These are phyloP conservation scores for Penicillium sp. DNA, from an alignment of 2,329 filamentous ascomycete species.

Conservation along the genomic window DNA sequence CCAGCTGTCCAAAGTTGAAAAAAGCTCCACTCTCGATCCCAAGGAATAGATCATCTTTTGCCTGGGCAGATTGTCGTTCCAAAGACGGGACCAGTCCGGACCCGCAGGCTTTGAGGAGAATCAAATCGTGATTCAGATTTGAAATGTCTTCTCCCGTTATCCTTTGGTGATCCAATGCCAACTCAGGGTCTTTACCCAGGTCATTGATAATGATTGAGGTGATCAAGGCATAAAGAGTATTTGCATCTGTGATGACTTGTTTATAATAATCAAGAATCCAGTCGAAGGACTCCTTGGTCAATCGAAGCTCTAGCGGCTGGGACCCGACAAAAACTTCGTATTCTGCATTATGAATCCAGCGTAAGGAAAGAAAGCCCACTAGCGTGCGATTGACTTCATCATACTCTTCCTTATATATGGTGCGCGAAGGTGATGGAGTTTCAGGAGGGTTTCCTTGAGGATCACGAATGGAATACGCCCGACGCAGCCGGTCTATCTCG, in stretches of 20 bases:
- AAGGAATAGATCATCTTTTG: slow-evolving; percentile 13
- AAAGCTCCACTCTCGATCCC: slow-evolving; percentile 19
- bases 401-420: slow-evolving; percentile 19
- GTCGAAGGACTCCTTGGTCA: slow-evolving; percentile 19
- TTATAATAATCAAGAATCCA: slow-evolving; percentile 19
- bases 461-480: slow-evolving; percentile 24
- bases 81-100: slow-evolving; percentile 15
- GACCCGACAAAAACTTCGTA: slow-evolving; percentile 20
- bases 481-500: slow-evolving; percentile 22
- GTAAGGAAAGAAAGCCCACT: slow-evolving; percentile 19
- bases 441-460: neutral
- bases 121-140: slow-evolving; percentile 18
- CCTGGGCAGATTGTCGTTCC: slow-evolving; percentile 1
- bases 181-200: slow-evolving; percentile 22
- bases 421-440: slow-evolving; percentile 17
- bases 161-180: slow-evolving; percentile 16
- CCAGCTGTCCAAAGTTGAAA: slow-evolving; percentile 25
- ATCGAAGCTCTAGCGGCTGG: slow-evolving; percentile 9
- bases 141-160: slow-evolving; percentile 18
- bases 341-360: slow-evolving; percentile 22
- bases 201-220: slow-evolving; percentile 22
- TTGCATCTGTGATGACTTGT: slow-evolving; percentile 6
- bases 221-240: slow-evolving; percentile 18
- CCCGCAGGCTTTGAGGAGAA: slow-evolving; percentile 19
- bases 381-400: slow-evolving; percentile 24